Conservation (phyloP, 106 monocot species). For the Xerophyta viscosa region DNA sequence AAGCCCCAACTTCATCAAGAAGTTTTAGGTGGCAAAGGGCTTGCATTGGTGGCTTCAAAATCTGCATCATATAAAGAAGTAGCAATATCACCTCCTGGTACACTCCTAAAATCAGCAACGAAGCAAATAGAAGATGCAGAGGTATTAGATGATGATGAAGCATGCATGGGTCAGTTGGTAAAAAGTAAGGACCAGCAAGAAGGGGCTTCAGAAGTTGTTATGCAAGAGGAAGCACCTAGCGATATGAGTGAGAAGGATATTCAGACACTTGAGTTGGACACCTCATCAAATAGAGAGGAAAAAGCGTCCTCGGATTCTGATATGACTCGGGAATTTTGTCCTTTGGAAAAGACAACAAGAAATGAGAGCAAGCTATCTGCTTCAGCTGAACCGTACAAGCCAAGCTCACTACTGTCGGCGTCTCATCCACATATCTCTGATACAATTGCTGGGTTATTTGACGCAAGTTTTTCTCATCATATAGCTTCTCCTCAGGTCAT, state of each 20-base stretch:
- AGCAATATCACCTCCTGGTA: slow-evolving; percentile 85
- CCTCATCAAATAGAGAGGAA: slow-evolving; percentile 2
- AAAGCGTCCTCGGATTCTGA: slow-evolving; percentile 37
- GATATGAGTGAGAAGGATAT: slow-evolving; percentile 34
- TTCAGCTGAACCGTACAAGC: slow-evolving; percentile 88
- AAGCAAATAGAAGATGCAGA: slow-evolving; percentile 27
- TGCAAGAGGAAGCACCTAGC: slow-evolving; percentile 16
- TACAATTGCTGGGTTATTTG: slow-evolving; percentile 24
- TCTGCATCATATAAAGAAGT: slow-evolving; percentile 88
- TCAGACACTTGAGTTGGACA: slow-evolving; percentile 12
- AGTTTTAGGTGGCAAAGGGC: slow-evolving; percentile 16
- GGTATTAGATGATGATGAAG: slow-evolving; percentile 3
- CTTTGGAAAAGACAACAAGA: slow-evolving; percentile 22
- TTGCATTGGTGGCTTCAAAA: slow-evolving; percentile 50
- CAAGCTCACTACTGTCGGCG: slow-evolving; percentile 44
- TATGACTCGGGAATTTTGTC: slow-evolving; percentile 10
- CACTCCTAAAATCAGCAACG: slow-evolving; percentile 46
- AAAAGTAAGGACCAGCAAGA: slow-evolving; percentile 25
- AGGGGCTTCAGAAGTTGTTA: slow-evolving; percentile 8
- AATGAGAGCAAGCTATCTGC: slow-evolving; percentile 82
- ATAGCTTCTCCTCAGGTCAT: slow-evolving; percentile 12
- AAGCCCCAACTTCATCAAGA: slow-evolving; percentile 18
- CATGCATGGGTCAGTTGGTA: slow-evolving; percentile 2
- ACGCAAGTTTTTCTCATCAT: slow-evolving; percentile 21
- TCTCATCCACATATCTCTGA: slow-evolving; percentile 46